Evolutionary conservation across 257 asterid genomes (phyloP).

Genomic region (Penstemon barbatus): DNA sequence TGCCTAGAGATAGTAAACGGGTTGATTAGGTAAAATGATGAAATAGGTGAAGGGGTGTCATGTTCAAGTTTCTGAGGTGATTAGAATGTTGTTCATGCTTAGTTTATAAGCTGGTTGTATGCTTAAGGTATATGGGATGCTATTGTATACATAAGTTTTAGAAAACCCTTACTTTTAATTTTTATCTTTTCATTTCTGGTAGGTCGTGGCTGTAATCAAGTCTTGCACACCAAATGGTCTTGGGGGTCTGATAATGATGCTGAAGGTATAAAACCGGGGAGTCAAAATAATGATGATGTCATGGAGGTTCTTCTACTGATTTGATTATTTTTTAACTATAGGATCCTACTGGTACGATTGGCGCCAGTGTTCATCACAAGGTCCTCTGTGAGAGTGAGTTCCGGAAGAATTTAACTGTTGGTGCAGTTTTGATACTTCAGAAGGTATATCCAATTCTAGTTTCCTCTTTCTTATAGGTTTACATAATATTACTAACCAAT

Average conservation of each 20-base stretch:
- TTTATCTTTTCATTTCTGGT: slow-evolving; percentile 29
- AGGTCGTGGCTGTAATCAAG: slow-evolving; percentile 86
- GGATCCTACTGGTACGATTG: slow-evolving; percentile 92
- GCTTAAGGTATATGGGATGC: slow-evolving; percentile 8
- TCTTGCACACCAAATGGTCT: slow-evolving; percentile 71
- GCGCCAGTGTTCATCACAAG: slow-evolving; percentile 81
- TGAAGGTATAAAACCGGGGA: slow-evolving; percentile 56
- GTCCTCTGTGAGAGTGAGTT: slow-evolving; percentile 58
- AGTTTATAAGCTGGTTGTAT: slow-evolving; percentile 3
- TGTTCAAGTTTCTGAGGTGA: background rate
- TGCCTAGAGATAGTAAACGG: background rate
- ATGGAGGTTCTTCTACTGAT: slow-evolving; percentile 33
- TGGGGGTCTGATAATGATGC: slow-evolving; percentile 70
- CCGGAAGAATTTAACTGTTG: slow-evolving; percentile 58
- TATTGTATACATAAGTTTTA: slow-evolving; percentile 4
- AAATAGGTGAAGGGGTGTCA: background rate
- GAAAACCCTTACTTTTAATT: slow-evolving; percentile 4
- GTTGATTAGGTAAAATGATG: slow-evolving; percentile 8
- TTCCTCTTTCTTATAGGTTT: slow-evolving; percentile 17
- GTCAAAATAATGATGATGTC: background rate
- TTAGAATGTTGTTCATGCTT: background rate
- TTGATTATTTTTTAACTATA: slow-evolving; percentile 32
- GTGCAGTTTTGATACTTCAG: slow-evolving; percentile 70
- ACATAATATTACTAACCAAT: background rate
- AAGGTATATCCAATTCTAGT: slow-evolving; percentile 51